These are phyloP conservation scores for Salicornia ramosissima DNA, from an alignment of 148 eudicot genomes.

Conservation along the genomic window DNA sequence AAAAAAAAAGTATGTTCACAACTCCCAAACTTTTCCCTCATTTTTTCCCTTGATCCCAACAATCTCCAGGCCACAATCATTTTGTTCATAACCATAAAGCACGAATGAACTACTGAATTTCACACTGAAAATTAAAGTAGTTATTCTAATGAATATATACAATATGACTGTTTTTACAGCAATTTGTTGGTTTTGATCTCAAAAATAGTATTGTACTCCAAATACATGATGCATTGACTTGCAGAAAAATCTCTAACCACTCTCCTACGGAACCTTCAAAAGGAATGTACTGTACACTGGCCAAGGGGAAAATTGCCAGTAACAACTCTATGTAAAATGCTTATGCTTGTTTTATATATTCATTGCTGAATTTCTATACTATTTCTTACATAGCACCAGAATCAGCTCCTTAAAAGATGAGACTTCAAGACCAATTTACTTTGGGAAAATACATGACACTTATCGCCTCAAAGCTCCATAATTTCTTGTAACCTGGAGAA, in stretches of 20 bases:
- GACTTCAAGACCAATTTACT: neutral
- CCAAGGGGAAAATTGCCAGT: neutral
- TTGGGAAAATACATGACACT: neutral
- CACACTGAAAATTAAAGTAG: too few relatives aligned
- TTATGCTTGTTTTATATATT: neutral
- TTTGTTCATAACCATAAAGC: too few relatives aligned
- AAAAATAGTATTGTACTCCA: neutral
- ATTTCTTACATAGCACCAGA: neutral
- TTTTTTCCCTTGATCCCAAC: too few relatives aligned
- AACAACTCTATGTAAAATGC: neutral
- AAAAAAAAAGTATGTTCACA: too few relatives aligned
- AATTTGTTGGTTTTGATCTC: neutral
- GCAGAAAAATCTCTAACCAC: neutral
- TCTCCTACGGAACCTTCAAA: neutral
- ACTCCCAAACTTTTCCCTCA: too few relatives aligned
- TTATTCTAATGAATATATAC: too few relatives aligned
- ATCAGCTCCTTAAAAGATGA: neutral
- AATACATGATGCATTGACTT: neutral
- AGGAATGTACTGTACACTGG: neutral
- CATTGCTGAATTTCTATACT: neutral
- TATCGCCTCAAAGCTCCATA: conserved; percentile 52
- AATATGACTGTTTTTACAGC: neutral
- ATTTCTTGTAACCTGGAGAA: conserved; percentile 46
- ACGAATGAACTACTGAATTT: too few relatives aligned
- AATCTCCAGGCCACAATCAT: too few relatives aligned